These are phyloP conservation scores for Aspergillus flavus DNA, from an alignment of 2,329 filamentous ascomycete species.

Conservation along the genomic window DNA sequence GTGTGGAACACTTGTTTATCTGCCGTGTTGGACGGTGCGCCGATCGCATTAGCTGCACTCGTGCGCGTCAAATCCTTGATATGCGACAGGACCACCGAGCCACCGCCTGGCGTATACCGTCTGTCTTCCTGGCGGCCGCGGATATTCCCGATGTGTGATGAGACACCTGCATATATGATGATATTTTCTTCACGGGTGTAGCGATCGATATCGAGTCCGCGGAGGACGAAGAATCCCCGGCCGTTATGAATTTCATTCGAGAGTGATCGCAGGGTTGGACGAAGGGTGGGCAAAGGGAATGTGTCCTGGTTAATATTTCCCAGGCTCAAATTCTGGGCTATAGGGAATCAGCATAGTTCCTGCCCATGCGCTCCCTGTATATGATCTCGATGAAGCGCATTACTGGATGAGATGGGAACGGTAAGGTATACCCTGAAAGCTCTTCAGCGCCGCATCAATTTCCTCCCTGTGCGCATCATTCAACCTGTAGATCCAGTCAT, in stretches of 20 bases:
- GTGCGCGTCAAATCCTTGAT: constrained; percentile 61
- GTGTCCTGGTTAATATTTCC: constrained; percentile 50
- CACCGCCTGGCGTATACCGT: constrained; percentile 13
- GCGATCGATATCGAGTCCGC: constrained; percentile 42
- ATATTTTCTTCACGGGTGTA: constrained; percentile 43
- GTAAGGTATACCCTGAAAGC: constrained; percentile 43
- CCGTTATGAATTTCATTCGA: constrained; percentile 44
- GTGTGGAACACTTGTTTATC: constrained; percentile 58
- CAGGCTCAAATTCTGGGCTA: constrained; percentile 33
- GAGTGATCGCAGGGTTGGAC: constrained; percentile 34
- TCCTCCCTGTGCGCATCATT: constrained; percentile 44
- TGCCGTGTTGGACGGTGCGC: constrained; percentile 47
- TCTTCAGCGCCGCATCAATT: constrained; percentile 44
- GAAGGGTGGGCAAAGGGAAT: constrained; percentile 46
- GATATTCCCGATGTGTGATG: constrained; percentile 44
- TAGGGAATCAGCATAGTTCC: constrained; percentile 7
- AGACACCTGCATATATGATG: constrained; percentile 48
- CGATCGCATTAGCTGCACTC: constrained; percentile 37
- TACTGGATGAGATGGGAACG: too few relatives aligned
- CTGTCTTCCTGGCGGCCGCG: constrained; percentile 49
- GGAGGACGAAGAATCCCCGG: constrained; percentile 49
- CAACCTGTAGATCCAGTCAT: constrained; percentile 47
- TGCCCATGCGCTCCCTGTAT: neutral
- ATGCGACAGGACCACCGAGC: constrained; percentile 59
- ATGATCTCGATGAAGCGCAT: too few relatives aligned